Percentiles rank a stretch among this genome's conserved stretches.
Conservation (phyloP, 1,284 basidiomycete species). For the Trichosporon asahii region DNA sequence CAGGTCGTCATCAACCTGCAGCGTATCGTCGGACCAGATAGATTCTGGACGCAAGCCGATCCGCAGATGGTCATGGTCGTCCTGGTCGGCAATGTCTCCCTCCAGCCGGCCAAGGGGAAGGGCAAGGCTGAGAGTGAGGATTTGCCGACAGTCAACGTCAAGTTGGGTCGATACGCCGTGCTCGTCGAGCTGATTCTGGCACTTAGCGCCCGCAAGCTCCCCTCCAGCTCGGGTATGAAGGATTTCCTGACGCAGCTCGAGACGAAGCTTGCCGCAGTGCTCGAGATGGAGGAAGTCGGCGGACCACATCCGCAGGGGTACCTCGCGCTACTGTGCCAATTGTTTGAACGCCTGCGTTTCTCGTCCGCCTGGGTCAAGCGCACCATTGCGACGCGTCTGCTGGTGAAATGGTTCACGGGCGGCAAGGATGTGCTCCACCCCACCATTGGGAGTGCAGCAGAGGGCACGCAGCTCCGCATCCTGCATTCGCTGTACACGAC, state of each 20-base stretch:
- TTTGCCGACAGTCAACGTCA: conserved; percentile 54
- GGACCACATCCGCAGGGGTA: conserved; percentile 30
- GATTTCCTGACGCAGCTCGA: conserved; percentile 61
- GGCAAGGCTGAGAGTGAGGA: conserved; percentile 37
- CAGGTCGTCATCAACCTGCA: conserved; percentile 58
- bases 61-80: conserved; percentile 73
- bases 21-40: conserved; percentile 57
- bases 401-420: conserved; percentile 17
- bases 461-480: background rate
- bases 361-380: conserved; percentile 20
- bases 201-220: conserved; percentile 36
- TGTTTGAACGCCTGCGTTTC: conserved; percentile 30
- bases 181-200: conserved; percentile 62
- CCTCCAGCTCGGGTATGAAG: background rate
- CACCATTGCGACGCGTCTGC: conserved; percentile 15
- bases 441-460: background rate
- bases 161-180: conserved; percentile 64
- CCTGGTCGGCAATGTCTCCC: conserved; percentile 48
- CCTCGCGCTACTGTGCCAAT: conserved; percentile 31
- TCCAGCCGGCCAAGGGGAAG: conserved; percentile 43
- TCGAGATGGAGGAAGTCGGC: conserved; percentile 61
- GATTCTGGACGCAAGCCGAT: conserved; percentile 63
- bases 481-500: conserved; percentile 2
- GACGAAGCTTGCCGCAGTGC: conserved; percentile 58
- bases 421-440: background rate